Conservation (phyloP, 768 basidiomycete species). For the Pleurotus ostreatus region DNA sequence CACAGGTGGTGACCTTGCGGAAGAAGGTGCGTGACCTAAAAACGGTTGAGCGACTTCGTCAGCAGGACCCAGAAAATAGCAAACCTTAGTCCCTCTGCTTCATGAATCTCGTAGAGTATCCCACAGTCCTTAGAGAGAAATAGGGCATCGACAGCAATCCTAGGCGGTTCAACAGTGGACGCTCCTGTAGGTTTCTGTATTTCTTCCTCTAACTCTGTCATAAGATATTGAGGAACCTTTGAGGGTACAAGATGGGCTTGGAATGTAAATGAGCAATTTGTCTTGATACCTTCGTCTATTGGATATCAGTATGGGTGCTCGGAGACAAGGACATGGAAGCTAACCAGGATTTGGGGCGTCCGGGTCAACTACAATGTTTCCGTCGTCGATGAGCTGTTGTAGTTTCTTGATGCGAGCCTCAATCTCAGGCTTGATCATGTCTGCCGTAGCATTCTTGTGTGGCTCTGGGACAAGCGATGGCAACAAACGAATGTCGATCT, state of each 20-base stretch:
- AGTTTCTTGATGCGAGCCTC: constrained; percentile 53
- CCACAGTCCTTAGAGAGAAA: constrained; percentile 81
- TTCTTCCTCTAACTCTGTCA: constrained; percentile 73
- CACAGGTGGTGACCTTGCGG: constrained; percentile 68
- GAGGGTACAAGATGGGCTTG: constrained; percentile 62
- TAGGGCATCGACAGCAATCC: constrained; percentile 56
- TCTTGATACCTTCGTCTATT: constrained; percentile 32
- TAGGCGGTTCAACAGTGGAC: constrained; percentile 52
- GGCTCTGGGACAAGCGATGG: constrained; percentile 61
- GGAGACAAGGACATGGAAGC: not conserved
- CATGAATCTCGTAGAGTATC: constrained; percentile 60
- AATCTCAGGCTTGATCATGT: constrained; percentile 57
- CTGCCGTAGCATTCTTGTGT: constrained; percentile 54
- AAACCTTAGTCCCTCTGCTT: constrained; percentile 69
- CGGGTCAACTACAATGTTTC: constrained; percentile 44
- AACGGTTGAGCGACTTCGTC: not conserved
- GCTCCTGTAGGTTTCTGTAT: constrained; percentile 71
- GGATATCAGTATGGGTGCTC: not conserved
- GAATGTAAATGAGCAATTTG: constrained; percentile 62
- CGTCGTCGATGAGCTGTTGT: constrained; percentile 61
- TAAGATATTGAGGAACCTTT: constrained; percentile 44
- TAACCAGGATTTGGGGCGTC: constrained; percentile 33
- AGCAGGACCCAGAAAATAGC: constrained; percentile 12
- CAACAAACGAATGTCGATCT: constrained; percentile 62
- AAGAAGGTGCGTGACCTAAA: constrained; percentile 61